These are phyloP conservation scores for Dicorynia guianensis DNA, from an alignment of 306 rosid genomes.

Conservation along the genomic window DNA sequence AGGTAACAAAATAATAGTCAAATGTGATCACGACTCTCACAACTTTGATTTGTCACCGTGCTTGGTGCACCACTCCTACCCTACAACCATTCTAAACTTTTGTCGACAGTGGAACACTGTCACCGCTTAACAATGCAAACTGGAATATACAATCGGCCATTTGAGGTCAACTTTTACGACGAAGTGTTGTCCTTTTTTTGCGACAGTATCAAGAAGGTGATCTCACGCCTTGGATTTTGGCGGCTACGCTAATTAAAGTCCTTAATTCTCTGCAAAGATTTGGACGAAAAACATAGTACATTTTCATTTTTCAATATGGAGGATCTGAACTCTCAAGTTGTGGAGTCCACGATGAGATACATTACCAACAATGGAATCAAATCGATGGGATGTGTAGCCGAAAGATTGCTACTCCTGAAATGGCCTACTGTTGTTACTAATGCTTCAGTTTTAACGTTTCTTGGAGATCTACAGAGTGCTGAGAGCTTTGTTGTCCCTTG, in stretches of 20 bases:
- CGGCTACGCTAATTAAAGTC: conserved; percentile 5
- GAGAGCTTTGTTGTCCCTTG: not conserved
- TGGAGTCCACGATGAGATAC: not conserved
- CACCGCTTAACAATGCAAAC: too few species aligned
- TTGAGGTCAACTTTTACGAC: conserved; percentile 20
- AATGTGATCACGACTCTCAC: conserved; percentile 2
- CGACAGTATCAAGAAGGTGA: not conserved
- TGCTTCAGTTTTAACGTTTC: too few species aligned
- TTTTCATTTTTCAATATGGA: not conserved
- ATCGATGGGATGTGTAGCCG: not conserved
- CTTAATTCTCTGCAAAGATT: not conserved
- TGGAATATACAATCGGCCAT: not conserved
- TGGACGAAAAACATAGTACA: conserved; percentile 12
- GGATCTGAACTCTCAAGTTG: not conserved
- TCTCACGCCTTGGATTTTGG: conserved; percentile 19
- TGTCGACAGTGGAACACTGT: not conserved
- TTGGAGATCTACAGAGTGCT: too few species aligned
- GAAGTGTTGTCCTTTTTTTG: conserved; percentile 11
- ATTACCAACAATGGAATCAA: not conserved
- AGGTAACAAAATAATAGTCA: conserved; percentile 25
- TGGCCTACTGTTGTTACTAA: too few species aligned
- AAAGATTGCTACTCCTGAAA: not conserved
- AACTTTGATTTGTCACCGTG: conserved; percentile 1
- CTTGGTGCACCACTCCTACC: too few species aligned
- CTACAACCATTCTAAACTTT: not conserved